A percentile compares a stretch with the other conserved stretches of the same genome.
Evolutionary conservation across 805 yeast genomes (phyloP).

Genomic region (Metschnikowia koreensis): DNA sequence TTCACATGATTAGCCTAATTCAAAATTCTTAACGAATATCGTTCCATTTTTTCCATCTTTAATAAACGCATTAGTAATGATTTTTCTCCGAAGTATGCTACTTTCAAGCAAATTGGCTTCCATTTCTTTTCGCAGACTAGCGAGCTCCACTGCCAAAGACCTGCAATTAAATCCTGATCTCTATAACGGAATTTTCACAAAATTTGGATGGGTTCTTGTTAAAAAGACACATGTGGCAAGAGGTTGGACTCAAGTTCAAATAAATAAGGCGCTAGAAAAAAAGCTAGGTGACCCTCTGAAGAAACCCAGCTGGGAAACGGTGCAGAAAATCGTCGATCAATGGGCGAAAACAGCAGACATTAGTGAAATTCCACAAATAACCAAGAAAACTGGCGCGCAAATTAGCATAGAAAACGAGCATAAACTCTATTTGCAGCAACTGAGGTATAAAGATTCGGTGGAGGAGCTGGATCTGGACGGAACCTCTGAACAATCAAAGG

Average conservation of each 20-base stretch:
- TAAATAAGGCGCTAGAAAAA: slow-evolving; percentile 8
- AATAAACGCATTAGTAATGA: neutral
- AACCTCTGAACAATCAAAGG: neutral
- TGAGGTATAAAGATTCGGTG: slow-evolving; percentile 18
- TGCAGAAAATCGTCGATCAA: slow-evolving; percentile 15
- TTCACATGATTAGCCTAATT: neutral
- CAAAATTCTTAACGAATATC: neutral
- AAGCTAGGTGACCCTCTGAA: slow-evolving; percentile 1
- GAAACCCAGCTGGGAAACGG: neutral
- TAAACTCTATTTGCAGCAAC: slow-evolving; percentile 23
- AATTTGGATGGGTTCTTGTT: slow-evolving; percentile 25
- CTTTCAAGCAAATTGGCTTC: neutral
- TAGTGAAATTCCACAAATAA: slow-evolving; percentile 12
- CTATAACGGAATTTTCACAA: slow-evolving; percentile 19
- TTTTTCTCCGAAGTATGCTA: slow-evolving; percentile 2
- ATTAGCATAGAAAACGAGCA: slow-evolving; percentile 17
- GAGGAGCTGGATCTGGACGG: neutral
- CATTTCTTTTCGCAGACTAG: neutral
- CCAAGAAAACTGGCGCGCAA: slow-evolving; percentile 15
- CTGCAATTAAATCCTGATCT: slow-evolving; percentile 14
- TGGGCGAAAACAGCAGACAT: slow-evolving; percentile 19
- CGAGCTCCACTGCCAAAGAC: slow-evolving; percentile 4
- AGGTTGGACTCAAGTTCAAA: slow-evolving; percentile 21
- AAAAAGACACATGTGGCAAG: slow-evolving; percentile 18
- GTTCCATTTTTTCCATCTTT: neutral